Percentiles rank a stretch among this genome's conserved stretches.
These are phyloP conservation scores for Agastache rugosa DNA, from an alignment of 257 asterid genomes.

Conservation along the genomic window DNA sequence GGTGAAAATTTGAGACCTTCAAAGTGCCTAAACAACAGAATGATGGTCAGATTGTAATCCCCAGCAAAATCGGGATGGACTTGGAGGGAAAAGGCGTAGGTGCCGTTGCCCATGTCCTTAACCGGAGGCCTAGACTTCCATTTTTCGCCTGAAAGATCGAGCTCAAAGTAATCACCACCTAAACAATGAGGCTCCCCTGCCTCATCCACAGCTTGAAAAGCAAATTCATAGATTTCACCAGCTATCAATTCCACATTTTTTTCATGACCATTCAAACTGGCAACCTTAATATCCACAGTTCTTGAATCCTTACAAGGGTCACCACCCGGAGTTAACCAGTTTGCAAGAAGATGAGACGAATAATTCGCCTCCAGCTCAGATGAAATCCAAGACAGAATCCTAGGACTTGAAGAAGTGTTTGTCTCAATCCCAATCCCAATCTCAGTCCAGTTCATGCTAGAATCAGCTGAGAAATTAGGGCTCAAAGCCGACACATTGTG, in stretches of 20 bases:
- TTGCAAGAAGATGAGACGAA: slow-evolving; percentile 54
- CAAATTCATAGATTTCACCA: slow-evolving; percentile 72
- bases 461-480: slow-evolving; percentile 30
- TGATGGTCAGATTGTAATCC: slow-evolving; percentile 70
- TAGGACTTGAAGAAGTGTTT: slow-evolving; percentile 27
- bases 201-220: slow-evolving; percentile 74
- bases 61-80: slow-evolving; percentile 81
- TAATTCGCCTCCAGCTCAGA: slow-evolving; percentile 64
- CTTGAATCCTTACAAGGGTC: slow-evolving; percentile 68
- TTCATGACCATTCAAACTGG: slow-evolving; percentile 49
- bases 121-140: slow-evolving; percentile 94
- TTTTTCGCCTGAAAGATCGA: slow-evolving; percentile 70
- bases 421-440: not conserved
- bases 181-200: slow-evolving; percentile 65
- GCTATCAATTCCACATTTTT: slow-evolving; percentile 47
- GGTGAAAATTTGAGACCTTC: slow-evolving; percentile 79
- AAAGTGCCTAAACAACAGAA: slow-evolving; percentile 60
- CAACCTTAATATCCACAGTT: slow-evolving; percentile 58
- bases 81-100: slow-evolving; percentile 60
- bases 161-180: slow-evolving; percentile 89
- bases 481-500: slow-evolving; percentile 32
- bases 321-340: slow-evolving; percentile 65
- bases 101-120: slow-evolving; percentile 68
- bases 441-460: slow-evolving; percentile 11
- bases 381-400: slow-evolving; percentile 59